Evolutionary conservation across 352 stramenopile genomes (phyloP), one percentile per base, ranked within the genome.

Genomic region (Pythium graminicola): DNA sequence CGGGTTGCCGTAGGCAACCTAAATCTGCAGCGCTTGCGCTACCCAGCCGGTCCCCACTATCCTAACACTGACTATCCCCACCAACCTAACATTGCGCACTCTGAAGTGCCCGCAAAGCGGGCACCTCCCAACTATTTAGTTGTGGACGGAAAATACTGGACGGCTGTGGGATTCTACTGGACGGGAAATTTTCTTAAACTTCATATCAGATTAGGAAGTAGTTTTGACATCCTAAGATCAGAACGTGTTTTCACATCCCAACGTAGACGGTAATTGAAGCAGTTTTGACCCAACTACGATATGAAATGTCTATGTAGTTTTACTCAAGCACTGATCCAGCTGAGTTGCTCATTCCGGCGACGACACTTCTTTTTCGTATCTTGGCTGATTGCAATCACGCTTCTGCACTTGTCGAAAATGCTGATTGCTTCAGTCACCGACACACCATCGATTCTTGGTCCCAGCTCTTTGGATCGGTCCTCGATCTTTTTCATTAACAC

Each of bases 61-160:
- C n/a, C n/a, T n/a, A n/a, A n/a, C n/a, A n/a, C n/a, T n/a, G n/a
- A n/a, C n/a, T n/a, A n/a, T n/a, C n/a, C n/a, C n/a, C n/a, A n/a
- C n/a, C n/a, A n/a, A n/a, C n/a, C n/a, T n/a, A n/a, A n/a, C n/a
- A n/a, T n/a, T n/a, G n/a, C n/a, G n/a, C n/a, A n/a, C n/a, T n/a
- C n/a, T n/a, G n/a, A n/a, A n/a, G n/a, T n/a, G n/a, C n/a, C n/a
- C n/a, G n/a, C n/a, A n/a, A n/a, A n/a, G n/a, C n/a, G n/a, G n/a
- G n/a, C n/a, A n/a, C 29, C 7, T 35, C 13, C 29, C 7, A 13
- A 35, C 29, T 35, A 41, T 51, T 52, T 52, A 52, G 45, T 52
- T 52, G 45, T 52, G 45, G 42, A 52, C 45, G 32, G 45, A 42
- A 41, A 52, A 54, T 8, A 54, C 31, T 44, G 47, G 47, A 54